phyloP scores from a whole-genome alignment of 148 eudicot species.

The Fallopia convolvulus region DNA sequence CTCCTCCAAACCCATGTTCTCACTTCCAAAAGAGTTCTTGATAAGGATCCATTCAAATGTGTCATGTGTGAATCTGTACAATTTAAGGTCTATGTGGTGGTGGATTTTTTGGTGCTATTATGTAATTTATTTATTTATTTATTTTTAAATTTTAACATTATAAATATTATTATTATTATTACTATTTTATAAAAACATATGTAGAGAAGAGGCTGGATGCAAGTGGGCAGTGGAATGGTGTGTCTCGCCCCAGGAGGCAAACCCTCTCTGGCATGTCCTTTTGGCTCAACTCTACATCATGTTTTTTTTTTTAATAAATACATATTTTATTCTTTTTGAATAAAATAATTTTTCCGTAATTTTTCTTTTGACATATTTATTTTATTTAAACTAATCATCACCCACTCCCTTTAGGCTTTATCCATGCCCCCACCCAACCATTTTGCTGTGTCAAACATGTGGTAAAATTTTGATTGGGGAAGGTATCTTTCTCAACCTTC shows the following conservation, averaged over 20 bases:
- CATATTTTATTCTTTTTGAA: not conserved
- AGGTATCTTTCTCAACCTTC: not conserved
- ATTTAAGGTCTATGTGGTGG: not conserved
- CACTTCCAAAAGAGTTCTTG: not conserved
- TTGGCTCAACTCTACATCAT: not conserved
- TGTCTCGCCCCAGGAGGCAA: slow-evolving; percentile 12
- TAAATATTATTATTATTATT: not conserved
- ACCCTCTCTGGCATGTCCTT: slow-evolving; percentile 8
- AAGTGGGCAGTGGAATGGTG: slow-evolving; percentile 7
- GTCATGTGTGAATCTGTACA: not conserved
- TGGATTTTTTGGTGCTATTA: not conserved
- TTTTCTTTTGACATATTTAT: not conserved
- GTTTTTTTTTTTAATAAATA: not conserved
- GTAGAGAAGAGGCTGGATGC: not conserved
- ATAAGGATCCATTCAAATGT: not conserved
- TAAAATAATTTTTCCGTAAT: too few species aligned
- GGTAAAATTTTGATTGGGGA: not conserved
- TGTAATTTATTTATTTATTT: not conserved
- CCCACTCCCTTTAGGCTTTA: not conserved
- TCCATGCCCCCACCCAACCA: not conserved
- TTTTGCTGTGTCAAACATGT: slow-evolving; percentile 4
- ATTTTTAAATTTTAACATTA: not conserved
- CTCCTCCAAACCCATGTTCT: too few species aligned
- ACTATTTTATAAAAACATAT: not conserved
- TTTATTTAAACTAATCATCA: not conserved